A percentile compares a stretch with the other conserved stretches of the same genome.
These are phyloP conservation scores for Paramecium tetraurelia DNA, from an alignment of 73 alveolate genomes.

Conservation along the genomic window DNA sequence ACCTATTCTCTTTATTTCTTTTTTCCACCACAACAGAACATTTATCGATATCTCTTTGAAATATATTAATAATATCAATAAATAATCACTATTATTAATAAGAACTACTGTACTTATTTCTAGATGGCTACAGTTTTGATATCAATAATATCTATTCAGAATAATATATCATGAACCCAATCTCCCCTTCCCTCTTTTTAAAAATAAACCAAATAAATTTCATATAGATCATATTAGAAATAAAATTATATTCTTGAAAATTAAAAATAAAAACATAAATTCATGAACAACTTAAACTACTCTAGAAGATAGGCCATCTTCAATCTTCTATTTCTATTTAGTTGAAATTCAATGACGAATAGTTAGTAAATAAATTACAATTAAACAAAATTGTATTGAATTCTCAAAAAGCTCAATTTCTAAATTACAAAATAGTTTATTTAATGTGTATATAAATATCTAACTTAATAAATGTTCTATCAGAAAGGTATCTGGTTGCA, in stretches of 20 bases:
- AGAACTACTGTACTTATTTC: not conserved
- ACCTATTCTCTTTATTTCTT: not conserved
- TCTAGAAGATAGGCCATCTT: too few species aligned
- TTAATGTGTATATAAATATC: not conserved
- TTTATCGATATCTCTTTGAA: not conserved
- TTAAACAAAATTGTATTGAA: not conserved
- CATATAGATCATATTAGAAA: not conserved
- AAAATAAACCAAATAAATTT: not conserved
- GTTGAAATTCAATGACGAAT: too few species aligned
- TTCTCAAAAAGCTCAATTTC: not conserved
- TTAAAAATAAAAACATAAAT: not conserved
- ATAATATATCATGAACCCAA: not conserved
- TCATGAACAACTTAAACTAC: not conserved
- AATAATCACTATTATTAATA: not conserved
- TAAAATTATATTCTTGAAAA: not conserved
- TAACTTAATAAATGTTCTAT: not conserved
- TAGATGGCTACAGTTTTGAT: not conserved
- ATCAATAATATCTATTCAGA: not conserved
- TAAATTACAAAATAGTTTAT: not conserved
- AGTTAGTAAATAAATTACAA: too few species aligned
- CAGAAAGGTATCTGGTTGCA: not conserved
- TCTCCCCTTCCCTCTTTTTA: not conserved
- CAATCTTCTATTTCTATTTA: too few species aligned
- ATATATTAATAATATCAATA: not conserved
- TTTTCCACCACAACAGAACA: not conserved